Conservation (phyloP, 495 filamentous ascomycete species). For the Neurospora sp. region DNA sequence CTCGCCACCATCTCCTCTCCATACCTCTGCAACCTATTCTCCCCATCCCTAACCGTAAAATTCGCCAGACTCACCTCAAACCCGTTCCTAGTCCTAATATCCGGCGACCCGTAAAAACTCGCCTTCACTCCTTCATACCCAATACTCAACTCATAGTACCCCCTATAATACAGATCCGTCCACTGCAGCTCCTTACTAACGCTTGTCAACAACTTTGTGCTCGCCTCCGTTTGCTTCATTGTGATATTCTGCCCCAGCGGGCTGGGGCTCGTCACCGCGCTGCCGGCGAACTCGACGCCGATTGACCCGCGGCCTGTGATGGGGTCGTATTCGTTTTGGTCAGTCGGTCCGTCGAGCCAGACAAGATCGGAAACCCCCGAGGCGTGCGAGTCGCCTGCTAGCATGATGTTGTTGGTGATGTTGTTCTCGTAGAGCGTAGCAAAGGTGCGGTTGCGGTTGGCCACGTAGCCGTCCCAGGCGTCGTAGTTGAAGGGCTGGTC, state of each 20-base stretch:
- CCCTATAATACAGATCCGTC: conserved; percentile 59
- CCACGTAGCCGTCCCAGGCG: conserved; percentile 54
- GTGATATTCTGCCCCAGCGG: conserved; percentile 39
- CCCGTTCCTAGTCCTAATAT: conserved; percentile 29
- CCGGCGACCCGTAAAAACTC: conserved; percentile 39
- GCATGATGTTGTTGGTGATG: conserved; percentile 56
- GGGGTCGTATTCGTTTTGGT: conserved; percentile 43
- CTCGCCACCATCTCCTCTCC: conserved; percentile 3
- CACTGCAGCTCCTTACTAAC: conserved; percentile 54
- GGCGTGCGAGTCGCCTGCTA: conserved; percentile 55
- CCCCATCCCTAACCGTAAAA: conserved; percentile 46
- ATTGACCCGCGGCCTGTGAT: conserved; percentile 46
- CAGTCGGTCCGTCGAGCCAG: conserved; percentile 33
- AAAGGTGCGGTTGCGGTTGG: conserved; percentile 54
- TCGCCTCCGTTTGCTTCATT: not conserved
- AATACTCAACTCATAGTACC: conserved; percentile 48
- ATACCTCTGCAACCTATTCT: conserved; percentile 33
- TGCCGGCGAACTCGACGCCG: conserved; percentile 58
- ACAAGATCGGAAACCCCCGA: conserved; percentile 56
- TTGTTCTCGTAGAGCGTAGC: conserved; percentile 47
- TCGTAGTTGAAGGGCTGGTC: conserved; percentile 46
- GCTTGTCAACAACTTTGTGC: conserved; percentile 30
- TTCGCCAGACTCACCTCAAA: conserved; percentile 49
- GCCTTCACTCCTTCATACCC: conserved; percentile 40
- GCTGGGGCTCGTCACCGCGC: conserved; percentile 45